These are phyloP conservation scores for Aspergillus hortae DNA, from an alignment of 2,329 filamentous ascomycete species.

Conservation along the genomic window DNA sequence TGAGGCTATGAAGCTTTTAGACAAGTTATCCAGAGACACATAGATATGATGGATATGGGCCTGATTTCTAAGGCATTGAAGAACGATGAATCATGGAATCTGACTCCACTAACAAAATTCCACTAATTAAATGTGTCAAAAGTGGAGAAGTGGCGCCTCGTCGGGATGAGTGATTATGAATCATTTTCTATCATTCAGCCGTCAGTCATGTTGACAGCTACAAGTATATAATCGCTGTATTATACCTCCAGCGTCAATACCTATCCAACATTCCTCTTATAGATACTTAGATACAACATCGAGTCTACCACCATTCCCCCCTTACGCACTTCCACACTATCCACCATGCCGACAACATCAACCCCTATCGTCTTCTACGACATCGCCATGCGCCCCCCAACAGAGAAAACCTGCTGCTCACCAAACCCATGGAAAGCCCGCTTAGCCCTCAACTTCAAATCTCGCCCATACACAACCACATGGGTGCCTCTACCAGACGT, in stretches of 20 bases:
- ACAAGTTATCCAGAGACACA: background rate
- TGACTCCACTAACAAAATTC: too few relatives aligned
- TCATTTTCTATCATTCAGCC: background rate
- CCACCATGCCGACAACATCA: background rate
- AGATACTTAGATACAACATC: background rate
- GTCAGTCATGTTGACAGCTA: too few relatives aligned
- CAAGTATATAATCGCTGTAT: background rate
- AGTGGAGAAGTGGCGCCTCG: too few relatives aligned
- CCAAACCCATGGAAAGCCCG: conserved; percentile 54
- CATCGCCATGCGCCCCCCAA: conserved; percentile 39
- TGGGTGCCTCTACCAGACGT: conserved; percentile 57
- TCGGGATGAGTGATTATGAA: background rate
- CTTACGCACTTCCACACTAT: background rate
- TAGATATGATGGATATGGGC: too few relatives aligned
- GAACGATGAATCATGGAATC: too few relatives aligned
- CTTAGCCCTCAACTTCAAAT: conserved; percentile 50
- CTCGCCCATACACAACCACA: conserved; percentile 44
- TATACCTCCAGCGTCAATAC: background rate
- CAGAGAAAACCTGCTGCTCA: conserved; percentile 31
- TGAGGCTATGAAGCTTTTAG: conserved; percentile 1
- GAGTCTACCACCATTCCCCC: background rate
- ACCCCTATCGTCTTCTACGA: conserved; percentile 45
- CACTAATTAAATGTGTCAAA: too few relatives aligned
- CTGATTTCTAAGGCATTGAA: too few relatives aligned
- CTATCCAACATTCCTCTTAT: background rate